Conservation (phyloP, 306 rosid species). For the Casuarina cunninghamiana region DNA sequence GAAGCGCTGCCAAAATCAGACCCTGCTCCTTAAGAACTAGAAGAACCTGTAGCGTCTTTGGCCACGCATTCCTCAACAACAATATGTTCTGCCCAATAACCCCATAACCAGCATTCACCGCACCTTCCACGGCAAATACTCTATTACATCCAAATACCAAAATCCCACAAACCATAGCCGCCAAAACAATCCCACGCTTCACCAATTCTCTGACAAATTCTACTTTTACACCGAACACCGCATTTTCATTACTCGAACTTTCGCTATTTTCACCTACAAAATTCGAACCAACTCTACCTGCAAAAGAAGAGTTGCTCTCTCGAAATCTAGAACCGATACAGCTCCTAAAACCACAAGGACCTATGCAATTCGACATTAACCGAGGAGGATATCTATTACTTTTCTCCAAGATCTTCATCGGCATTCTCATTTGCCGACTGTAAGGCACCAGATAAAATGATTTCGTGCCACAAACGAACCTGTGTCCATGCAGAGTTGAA, state of each 20-base stretch:
- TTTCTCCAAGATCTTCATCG: constrained; percentile 38
- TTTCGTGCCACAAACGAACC: constrained; percentile 27
- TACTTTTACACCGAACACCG: constrained; percentile 34
- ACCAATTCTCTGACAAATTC: constrained; percentile 41
- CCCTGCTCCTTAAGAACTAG: constrained; percentile 91
- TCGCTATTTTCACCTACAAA: constrained; percentile 36
- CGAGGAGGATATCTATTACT: constrained; percentile 29
- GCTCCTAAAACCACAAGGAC: constrained; percentile 29
- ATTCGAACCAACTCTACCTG: constrained; percentile 40
- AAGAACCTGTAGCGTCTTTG: constrained; percentile 69
- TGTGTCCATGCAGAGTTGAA: constrained; percentile 27
- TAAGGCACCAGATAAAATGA: constrained; percentile 27
- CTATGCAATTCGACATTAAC: constrained; percentile 26
- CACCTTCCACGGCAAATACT: constrained; percentile 70
- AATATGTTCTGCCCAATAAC: constrained; percentile 68
- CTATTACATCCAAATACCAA: constrained; percentile 59
- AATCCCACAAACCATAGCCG: constrained; percentile 66
- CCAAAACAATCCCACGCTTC: constrained; percentile 60
- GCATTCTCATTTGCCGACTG: constrained; percentile 29
- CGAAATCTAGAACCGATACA: constrained; percentile 11
- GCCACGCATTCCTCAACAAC: constrained; percentile 79
- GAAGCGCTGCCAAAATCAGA: constrained; percentile 69
- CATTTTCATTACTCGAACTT: constrained; percentile 30
- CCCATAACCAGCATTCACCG: constrained; percentile 67
- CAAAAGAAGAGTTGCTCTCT: constrained; percentile 20